phyloP scores from a whole-genome alignment of 164 flowering plant genomes.

The Chloranthus sessilifolius region DNA sequence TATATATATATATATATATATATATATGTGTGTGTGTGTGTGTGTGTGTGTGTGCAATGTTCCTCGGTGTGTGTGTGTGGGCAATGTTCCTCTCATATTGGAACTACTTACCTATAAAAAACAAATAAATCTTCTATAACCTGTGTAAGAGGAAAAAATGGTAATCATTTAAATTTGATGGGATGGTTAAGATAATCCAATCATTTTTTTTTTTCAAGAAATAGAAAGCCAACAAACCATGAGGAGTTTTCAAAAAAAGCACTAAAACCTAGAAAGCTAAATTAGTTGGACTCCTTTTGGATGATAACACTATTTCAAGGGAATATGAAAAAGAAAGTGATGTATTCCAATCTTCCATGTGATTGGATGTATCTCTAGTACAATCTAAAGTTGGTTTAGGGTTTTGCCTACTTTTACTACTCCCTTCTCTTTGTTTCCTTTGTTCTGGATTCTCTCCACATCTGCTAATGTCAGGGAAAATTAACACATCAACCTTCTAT shows the following conservation, averaged over 20 bases:
- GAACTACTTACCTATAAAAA: too few species aligned
- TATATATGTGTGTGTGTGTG: too few species aligned
- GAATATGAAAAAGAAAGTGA: conserved; percentile 38
- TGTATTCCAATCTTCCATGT: conserved; percentile 31
- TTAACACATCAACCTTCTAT: too few species aligned
- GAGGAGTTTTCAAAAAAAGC: neutral
- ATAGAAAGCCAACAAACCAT: neutral
- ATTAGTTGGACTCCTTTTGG: conserved; percentile 24
- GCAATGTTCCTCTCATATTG: too few species aligned
- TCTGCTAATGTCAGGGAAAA: conserved; percentile 12
- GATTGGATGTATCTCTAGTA: conserved; percentile 23
- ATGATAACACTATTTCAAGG: conserved; percentile 23
- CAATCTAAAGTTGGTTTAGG: conserved; percentile 16
- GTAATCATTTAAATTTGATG: too few species aligned
- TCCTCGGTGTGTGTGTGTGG: too few species aligned
- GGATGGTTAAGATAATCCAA: too few species aligned
- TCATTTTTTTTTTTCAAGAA: neutral
- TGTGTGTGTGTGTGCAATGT: too few species aligned
- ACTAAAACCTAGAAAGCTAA: conserved; percentile 11
- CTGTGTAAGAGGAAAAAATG: too few species aligned
- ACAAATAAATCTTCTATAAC: too few species aligned
- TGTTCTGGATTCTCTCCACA: conserved; percentile 1
- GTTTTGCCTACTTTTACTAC: conserved; percentile 8
- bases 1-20: too few species aligned
- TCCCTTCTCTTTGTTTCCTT: conserved; percentile 1